Conservation (phyloP, 805 yeast genomes). For the Maudiozyma turicensis region DNA sequence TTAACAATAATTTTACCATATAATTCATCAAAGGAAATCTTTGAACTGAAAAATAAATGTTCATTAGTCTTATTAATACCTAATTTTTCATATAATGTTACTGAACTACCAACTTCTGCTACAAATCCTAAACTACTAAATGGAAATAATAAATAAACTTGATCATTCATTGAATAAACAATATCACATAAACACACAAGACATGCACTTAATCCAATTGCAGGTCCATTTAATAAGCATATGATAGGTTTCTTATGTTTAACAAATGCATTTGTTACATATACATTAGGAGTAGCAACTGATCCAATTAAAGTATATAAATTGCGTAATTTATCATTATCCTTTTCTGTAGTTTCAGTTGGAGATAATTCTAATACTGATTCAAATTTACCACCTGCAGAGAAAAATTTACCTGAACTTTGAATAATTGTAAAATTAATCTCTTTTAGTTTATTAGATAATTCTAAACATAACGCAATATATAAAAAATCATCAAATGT, state of each 20-base stretch:
- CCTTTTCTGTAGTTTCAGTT: slow-evolving; percentile 1
- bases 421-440: slow-evolving; percentile 58
- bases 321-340: slow-evolving; percentile 6
- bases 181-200: slow-evolving; percentile 65
- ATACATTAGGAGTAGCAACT: slow-evolving; percentile 57
- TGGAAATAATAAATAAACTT: slow-evolving; percentile 57
- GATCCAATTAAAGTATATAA: slow-evolving; percentile 36
- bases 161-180: slow-evolving; percentile 52
- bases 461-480: slow-evolving; percentile 47
- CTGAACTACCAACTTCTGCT: slow-evolving; percentile 68
- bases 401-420: slow-evolving; percentile 64
- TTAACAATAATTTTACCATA: slow-evolving; percentile 53
- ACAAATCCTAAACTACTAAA: slow-evolving; percentile 76
- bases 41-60: slow-evolving; percentile 59
- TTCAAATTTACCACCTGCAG: slow-evolving; percentile 65
- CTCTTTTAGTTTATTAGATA: slow-evolving; percentile 53
- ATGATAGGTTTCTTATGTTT: slow-evolving; percentile 62
- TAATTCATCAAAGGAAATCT: slow-evolving; percentile 49
- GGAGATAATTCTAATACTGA: slow-evolving; percentile 5
- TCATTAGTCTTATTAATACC: slow-evolving; percentile 70
- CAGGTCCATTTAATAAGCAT: slow-evolving; percentile 79
- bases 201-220: slow-evolving; percentile 67
- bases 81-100: slow-evolving; percentile 55
- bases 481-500: slow-evolving; percentile 51
- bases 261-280: slow-evolving; percentile 54